These are phyloP conservation scores for Sphagnum fallax DNA, from an alignment of 228 moss, liverwort and hornwort genomes.

Conservation along the genomic window DNA sequence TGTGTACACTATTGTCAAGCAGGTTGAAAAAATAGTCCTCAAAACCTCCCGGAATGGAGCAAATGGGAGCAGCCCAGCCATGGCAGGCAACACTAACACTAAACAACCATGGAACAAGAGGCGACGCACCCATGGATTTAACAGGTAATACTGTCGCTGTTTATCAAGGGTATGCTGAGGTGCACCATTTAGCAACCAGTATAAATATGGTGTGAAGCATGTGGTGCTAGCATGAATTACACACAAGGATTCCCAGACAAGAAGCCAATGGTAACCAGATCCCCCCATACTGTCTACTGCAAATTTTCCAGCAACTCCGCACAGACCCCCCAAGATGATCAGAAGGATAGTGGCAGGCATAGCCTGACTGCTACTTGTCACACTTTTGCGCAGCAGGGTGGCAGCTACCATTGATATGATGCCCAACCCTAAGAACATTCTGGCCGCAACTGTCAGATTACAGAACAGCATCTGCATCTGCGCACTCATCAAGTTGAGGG, in stretches of 20 bases:
- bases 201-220: constrained; percentile 65
- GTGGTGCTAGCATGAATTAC: constrained; percentile 56
- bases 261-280: constrained; percentile 70
- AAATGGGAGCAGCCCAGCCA: constrained; percentile 66
- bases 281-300: constrained; percentile 94
- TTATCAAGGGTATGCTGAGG: constrained; percentile 16
- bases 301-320: constrained; percentile 76
- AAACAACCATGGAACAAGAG: constrained; percentile 36
- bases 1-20: constrained; percentile 9
- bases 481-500: constrained; percentile 35
- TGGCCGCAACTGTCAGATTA: constrained; percentile 68
- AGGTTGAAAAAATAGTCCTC: constrained; percentile 10
- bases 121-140: constrained; percentile 19
- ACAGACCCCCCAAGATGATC: constrained; percentile 69
- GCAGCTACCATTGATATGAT: constrained; percentile 60
- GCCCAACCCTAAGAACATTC: constrained; percentile 67
- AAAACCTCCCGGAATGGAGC: constrained; percentile 36
- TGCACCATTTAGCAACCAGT: constrained; percentile 57
- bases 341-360: constrained; percentile 89
- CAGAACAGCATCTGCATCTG: constrained; percentile 59
- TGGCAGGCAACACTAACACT: constrained; percentile 48
- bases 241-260: constrained; percentile 70
- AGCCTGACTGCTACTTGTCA: constrained; percentile 68
- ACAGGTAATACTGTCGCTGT: constrained; percentile 17
- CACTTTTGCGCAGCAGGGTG: constrained; percentile 58